Conservation (phyloP, 2,329 filamentous ascomycete genomes). For the Orbilia ellipsospora region DNA sequence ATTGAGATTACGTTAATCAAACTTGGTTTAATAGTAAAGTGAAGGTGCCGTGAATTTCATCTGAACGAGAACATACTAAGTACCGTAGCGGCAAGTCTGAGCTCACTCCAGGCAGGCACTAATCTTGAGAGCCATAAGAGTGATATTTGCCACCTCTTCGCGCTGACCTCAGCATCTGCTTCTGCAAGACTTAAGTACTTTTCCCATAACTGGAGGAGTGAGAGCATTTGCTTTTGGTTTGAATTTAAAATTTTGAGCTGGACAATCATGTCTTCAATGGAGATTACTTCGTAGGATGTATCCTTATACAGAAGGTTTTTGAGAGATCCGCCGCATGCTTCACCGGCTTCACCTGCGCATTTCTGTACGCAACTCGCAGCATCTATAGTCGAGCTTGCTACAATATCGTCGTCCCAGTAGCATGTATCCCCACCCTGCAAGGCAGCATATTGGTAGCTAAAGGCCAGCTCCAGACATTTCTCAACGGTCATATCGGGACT, state of each 20-base stretch:
- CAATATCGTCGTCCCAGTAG: constrained; percentile 26
- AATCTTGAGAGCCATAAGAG: constrained; percentile 10
- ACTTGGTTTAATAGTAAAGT: too few species aligned
- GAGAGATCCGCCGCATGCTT: constrained; percentile 12
- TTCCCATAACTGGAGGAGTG: not conserved
- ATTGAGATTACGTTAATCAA: too few species aligned
- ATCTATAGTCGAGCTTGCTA: not conserved
- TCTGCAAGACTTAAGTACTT: not conserved
- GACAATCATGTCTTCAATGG: constrained; percentile 20
- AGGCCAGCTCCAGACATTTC: constrained; percentile 22
- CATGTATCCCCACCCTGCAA: constrained; percentile 23
- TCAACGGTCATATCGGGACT: constrained; percentile 21
- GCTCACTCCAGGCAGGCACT: constrained; percentile 3
- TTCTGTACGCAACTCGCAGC: not conserved
- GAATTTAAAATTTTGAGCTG: constrained; percentile 16
- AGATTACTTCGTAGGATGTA: constrained; percentile 10
- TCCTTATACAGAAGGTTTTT: constrained; percentile 28
- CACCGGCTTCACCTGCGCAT: constrained; percentile 18
- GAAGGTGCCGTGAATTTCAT: too few species aligned
- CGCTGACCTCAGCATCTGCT: constrained; percentile 5
- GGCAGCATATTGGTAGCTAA: constrained; percentile 23
- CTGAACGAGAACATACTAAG: constrained; percentile 19
- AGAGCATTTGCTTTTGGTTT: not conserved
- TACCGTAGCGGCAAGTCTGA: not conserved
- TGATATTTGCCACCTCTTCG: constrained; percentile 4